phyloP scores from a whole-genome alignment of 1,284 basidiomycete species.

The Pseudozyma sp. region DNA sequence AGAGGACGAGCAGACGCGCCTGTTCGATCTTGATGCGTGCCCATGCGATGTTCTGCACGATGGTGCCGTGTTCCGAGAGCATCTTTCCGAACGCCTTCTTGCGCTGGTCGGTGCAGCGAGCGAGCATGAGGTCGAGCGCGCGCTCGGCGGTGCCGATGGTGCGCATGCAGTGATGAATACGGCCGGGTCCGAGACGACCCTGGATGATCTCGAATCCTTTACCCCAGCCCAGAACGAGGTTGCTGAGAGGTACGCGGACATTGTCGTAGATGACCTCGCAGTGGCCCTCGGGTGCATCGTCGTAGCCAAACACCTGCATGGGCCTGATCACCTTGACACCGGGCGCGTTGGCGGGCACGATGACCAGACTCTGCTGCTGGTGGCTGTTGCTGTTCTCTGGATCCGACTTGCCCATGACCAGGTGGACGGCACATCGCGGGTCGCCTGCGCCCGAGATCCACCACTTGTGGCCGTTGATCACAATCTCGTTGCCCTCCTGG shows the following conservation, averaged over 20 bases:
- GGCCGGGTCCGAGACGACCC: constrained; percentile 94
- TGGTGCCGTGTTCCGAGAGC: constrained; percentile 91
- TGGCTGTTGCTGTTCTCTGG: constrained; percentile 79
- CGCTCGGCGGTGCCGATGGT: constrained; percentile 88
- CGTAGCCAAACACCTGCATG: constrained; percentile 78
- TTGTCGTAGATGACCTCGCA: constrained; percentile 95
- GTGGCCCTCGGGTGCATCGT: constrained; percentile 76
- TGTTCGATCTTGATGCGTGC: constrained; percentile 92
- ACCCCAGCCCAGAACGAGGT: constrained; percentile 91
- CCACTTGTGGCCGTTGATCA: constrained; percentile 98
- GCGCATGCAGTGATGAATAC: constrained; percentile 95
- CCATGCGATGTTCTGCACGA: constrained; percentile 88
- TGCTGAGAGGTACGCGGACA: constrained; percentile 84
- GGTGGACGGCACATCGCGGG: constrained; percentile 86
- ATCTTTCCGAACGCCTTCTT: constrained; percentile 94
- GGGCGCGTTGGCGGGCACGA: constrained; percentile 86
- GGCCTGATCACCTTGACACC: constrained; percentile 90
- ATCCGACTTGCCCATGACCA: constrained; percentile 93
- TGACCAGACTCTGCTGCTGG: constrained; percentile 89
- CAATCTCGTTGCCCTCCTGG: constrained; percentile 86
- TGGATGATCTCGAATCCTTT: constrained; percentile 97
- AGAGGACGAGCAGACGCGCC: constrained; percentile 85
- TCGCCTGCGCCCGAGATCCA: constrained; percentile 98
- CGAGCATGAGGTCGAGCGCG: constrained; percentile 87
- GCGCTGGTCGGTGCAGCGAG: constrained; percentile 87